A percentile compares a stretch with the other conserved stretches of the same genome.
These are phyloP conservation scores for Solanum megistacrolobum DNA, from an alignment of 257 asterid species.

Conservation along the genomic window DNA sequence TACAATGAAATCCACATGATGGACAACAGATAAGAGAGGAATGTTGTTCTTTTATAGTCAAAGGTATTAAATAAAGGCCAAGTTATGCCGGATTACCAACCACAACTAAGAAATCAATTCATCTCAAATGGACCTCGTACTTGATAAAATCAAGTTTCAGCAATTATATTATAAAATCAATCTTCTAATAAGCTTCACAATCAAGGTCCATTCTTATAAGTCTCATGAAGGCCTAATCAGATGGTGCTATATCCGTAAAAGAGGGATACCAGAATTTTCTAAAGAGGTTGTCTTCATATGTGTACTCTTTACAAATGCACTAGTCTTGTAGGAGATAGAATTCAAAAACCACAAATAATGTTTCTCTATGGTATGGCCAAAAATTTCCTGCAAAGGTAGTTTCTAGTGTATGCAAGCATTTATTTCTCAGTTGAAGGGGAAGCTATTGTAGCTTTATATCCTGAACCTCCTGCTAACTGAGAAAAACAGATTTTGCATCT, in stretches of 20 bases:
- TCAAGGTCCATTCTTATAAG: neutral
- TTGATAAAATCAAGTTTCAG: neutral
- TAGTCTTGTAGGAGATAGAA: neutral
- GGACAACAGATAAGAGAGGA: neutral
- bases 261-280: neutral
- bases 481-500: neutral
- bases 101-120: neutral
- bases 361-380: neutral
- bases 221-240: neutral
- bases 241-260: neutral
- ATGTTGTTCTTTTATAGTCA: neutral
- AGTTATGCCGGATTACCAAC: neutral
- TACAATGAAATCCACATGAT: constrained; percentile 25
- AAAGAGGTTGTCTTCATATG: neutral
- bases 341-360: neutral
- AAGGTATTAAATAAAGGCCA: neutral
- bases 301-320: neutral
- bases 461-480: neutral
- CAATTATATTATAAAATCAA: neutral
- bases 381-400: neutral
- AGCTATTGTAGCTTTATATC: neutral
- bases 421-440: neutral
- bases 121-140: neutral
- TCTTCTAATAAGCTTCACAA: neutral
- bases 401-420: neutral